Evolutionary conservation across 305 asterid genomes (phyloP), one percentile per base, ranked within the genome.

Genomic region (Coffea humblotiana): DNA sequence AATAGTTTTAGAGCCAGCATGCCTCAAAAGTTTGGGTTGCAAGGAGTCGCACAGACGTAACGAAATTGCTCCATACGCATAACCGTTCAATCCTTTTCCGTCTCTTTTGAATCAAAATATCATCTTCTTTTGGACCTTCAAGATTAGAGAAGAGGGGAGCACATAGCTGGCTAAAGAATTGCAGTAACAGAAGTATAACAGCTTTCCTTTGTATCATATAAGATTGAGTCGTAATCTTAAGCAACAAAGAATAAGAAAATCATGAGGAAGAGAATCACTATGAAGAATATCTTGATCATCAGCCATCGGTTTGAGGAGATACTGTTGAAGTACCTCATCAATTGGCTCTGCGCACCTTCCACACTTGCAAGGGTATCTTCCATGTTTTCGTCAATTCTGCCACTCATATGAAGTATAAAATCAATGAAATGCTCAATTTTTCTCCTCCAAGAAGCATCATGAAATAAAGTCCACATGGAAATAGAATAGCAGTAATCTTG

Each of bases 381-480:
- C 86, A 93, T 91, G 91, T 91, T 85, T 81, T 93, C 98, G 49
- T 93, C 98, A 79, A 94, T 94, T 85, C 97, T 93, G 92, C 82
- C 74, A 78, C 60, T 58, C 60, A 74, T 9, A 67, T 40, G 58
- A 75, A 71, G 15, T 19, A 6, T 5, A 52, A 54, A 45, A 27
- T 76, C 77, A 82, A 15, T 71, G 25, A 65, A 3, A 63, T 16
- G 49, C 37, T 2, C 52, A 76, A 29, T 40, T 69, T 58, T 13
- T 32, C 12, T 37, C 72, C 2, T 35, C 70, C 23, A 32, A 35
- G 29, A 40, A 60, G 13, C 8, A 21, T 8, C 35, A 35, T 23
- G 18, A 40, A n/a, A 45, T 19, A 14, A 67, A 16, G 21, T 56
- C 45, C 49, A 32, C 16, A 32, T 40, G 9, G 45, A 35, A 37